Evolutionary conservation across 2,329 filamentous ascomycete species (phyloP), one percentile per base, ranked within the genome.

Genomic region (Neopestalotiopsis clavispora): DNA sequence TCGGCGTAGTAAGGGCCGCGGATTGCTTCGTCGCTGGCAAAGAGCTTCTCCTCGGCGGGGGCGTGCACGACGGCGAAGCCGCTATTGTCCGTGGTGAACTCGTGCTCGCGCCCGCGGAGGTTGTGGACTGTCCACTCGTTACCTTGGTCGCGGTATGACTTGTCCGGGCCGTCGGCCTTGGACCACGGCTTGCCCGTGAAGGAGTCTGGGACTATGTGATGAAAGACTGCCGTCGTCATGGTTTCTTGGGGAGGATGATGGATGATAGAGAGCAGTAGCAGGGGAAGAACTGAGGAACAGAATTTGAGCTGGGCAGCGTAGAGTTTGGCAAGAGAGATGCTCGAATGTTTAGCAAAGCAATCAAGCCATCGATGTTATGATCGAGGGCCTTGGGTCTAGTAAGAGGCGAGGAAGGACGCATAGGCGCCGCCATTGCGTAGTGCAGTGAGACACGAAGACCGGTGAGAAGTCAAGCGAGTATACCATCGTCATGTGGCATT

Each of bases 131-230:
- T 73, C 12, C 85, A 84, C n/a, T 80, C 74, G 70, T 84, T 78
- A 40, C 84, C 80, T 45, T 77, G 78, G 14, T 86, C 79, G 20
- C 77, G 77, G 79, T 85, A 91, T 4, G 86, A 89, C n/a, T 79
- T 80, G n/a, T 83, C 85, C 52, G 86, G 84, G 0, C 84, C 85
- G 75, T 92, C 90, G 56, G 92, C 90, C 74, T 92, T 92, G 73
- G 80, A 76, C 90, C 90, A 92, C 1, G 89, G 87, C 75, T 89
- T 89, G 67, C 78, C 79, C 72, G 79, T 74, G n/a, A 73, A 71
- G 4, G 74, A 79, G 70, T 84, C 84, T 30, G 84, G 81, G 75
- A 92, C 89, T 71, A 91, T 88, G 78, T 91, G 89, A 69, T 85
- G 84, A 81, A 92, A 91, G 1, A 75, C 78, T 45, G 84, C 83